Conservation (phyloP, 805 yeast species). For the Deakozyma indianensis region DNA sequence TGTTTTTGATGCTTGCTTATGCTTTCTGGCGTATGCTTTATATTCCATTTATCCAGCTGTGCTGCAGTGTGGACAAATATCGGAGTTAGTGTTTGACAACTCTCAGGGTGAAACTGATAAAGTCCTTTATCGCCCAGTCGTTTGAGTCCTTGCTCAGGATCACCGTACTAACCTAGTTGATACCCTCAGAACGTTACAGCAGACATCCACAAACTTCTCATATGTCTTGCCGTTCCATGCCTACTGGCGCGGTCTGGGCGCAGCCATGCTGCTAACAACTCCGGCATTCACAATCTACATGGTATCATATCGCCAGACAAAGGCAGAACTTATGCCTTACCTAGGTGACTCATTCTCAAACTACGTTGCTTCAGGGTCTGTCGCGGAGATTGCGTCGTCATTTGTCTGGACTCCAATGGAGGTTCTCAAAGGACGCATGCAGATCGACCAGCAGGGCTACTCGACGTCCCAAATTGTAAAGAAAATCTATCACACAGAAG, state of each 20-base stretch:
- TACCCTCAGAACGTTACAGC: conserved; percentile 27
- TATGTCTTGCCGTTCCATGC: conserved; percentile 23
- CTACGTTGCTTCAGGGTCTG: conserved; percentile 24
- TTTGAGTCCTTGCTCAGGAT: not conserved
- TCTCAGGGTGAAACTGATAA: no score
- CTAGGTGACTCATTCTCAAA: conserved; percentile 22
- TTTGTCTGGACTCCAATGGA: conserved; percentile 32
- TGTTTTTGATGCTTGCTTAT: no score
- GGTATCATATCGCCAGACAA: conserved; percentile 26
- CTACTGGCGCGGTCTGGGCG: conserved; percentile 27
- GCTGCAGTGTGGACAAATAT: no score
- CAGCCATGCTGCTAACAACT: conserved; percentile 24
- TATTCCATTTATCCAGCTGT: no score
- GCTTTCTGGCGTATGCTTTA: no score
- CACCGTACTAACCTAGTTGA: conserved; percentile 14
- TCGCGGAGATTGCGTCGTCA: conserved; percentile 26
- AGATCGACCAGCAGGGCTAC: conserved; percentile 15
- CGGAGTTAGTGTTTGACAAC: no score
- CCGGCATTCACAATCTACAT: conserved; percentile 29
- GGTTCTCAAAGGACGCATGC: conserved; percentile 31
- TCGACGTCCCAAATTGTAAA: conserved; percentile 11
- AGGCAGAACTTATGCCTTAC: conserved; percentile 21
- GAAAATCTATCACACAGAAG: conserved; percentile 43
- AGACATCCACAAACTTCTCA: conserved; percentile 24
- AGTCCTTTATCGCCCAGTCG: no score